Base-by-base conservation (phyloP, 1,139 yeast species). In the Pichia sp. region DNA sequence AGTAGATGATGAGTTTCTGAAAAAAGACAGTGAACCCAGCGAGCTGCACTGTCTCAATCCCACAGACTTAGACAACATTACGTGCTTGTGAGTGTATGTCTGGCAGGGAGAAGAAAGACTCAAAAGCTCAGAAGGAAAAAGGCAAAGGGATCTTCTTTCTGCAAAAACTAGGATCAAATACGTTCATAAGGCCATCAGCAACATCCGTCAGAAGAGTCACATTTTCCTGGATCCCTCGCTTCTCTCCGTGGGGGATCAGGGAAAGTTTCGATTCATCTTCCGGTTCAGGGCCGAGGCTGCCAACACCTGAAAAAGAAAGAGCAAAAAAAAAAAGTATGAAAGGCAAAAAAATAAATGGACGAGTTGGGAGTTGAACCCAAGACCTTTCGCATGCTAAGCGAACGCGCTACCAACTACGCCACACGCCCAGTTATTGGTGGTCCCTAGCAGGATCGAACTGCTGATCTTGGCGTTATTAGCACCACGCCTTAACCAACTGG, bases 401-500 rank as follows among this genome's bases (percentile, higher is more conserved):
- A 73, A 75, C 83, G 84, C 83, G 83, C 83, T 79, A 79, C 84
- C 84, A 79, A 79, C 84, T 79, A 76, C 83, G 83, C 84, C 83
- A 79, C 83, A 78, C 83, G 82, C 84, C 84, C 83, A 51, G 41
- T 16, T 2, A 54, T 44, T 55, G 59, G 67, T 83, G 87, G 84
- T 83, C 86, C 86, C 87, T 83, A 80, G 86, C 87, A 80, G 87
- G 87, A 82, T 83, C 87, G 59, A 57, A 57, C 59, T 57, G 59
- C 59, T 57, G 59, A 57, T 57, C 59, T 55, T 74, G 84, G 85
- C 84, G 86, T 81, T 74, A 84, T 84, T 62, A 84, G 90, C 90
- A 84, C 91, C 87, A 79, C 87, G 90, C 90, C 91, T 83, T 85
- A 83, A 84, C 88, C 88, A 84, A 83, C 88, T 84, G 85, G 89